Evolutionary conservation across 2,329 filamentous ascomycete genomes (phyloP).

Genomic region (Epichloe brachyelytri): DNA sequence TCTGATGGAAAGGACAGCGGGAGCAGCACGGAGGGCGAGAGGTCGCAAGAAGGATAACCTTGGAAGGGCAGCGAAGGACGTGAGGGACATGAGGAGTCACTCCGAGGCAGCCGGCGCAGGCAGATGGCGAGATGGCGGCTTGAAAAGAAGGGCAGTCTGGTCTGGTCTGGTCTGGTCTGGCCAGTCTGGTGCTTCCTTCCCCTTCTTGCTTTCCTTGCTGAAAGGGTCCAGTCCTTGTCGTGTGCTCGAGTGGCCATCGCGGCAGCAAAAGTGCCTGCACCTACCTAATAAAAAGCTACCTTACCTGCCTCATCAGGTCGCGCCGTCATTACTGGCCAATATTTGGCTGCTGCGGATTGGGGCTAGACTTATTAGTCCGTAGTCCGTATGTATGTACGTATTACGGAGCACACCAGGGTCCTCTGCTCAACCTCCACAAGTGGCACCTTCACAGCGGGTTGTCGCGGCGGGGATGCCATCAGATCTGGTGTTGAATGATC

Average conservation of each 20-base stretch:
- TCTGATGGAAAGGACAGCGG: background rate
- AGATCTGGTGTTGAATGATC: too few species aligned
- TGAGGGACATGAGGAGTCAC: constrained; percentile 19
- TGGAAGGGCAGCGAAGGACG: constrained; percentile 21
- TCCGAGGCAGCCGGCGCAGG: constrained; percentile 5
- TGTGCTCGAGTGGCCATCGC: background rate
- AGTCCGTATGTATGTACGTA: too few species aligned
- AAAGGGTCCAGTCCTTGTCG: background rate
- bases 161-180: background rate
- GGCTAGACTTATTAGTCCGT: too few species aligned
- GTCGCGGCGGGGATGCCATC: too few species aligned
- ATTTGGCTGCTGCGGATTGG: background rate
- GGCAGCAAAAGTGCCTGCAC: constrained; percentile 4
- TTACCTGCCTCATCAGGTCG: background rate
- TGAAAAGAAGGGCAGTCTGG: background rate
- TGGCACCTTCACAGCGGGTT: too few species aligned
- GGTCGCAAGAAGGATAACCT: constrained; percentile 22
- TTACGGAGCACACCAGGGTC: too few species aligned
- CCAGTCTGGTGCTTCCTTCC: background rate
- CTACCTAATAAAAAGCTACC: too few species aligned
- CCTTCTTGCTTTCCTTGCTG: background rate
- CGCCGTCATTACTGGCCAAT: background rate
- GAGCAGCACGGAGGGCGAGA: constrained; percentile 10
- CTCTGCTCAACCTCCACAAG: too few species aligned
- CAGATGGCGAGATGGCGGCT: background rate